Conservation (phyloP, 129 eudicot genomes). For the Escallonia herrerae region DNA sequence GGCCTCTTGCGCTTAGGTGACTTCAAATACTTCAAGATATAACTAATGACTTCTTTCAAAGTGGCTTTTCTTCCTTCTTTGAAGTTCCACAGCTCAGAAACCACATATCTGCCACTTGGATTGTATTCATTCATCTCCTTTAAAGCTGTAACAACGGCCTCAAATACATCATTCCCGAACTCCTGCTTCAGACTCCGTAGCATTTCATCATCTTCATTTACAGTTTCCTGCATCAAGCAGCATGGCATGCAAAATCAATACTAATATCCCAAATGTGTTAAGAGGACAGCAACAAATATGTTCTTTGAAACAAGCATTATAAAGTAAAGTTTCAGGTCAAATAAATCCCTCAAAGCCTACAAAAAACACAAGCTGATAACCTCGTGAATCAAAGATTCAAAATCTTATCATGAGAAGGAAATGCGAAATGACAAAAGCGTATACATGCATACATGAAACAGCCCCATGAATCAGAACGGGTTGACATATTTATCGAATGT, state of each 20-base stretch:
- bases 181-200: conserved; percentile 36
- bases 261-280: conserved; percentile 5
- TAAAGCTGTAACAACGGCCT: conserved; percentile 39
- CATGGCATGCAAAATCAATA: not conserved
- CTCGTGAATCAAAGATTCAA: no score
- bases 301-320: no score
- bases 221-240: conserved; percentile 35
- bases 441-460: no score
- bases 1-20: not conserved
- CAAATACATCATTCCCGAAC: conserved; percentile 39
- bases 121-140: conserved; percentile 56
- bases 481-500: no score
- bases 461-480: no score
- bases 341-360: no score
- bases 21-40: conserved; percentile 47
- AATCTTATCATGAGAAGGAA: no score
- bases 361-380: not conserved
- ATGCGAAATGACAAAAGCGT: not conserved
- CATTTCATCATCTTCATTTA: conserved; percentile 53
- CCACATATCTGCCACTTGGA: conserved; percentile 52
- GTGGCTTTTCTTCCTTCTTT: conserved; percentile 58
- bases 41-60: conserved; percentile 47
- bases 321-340: no score
- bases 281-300: not conserved
- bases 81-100: conserved; percentile 52